Base-by-base conservation (phyloP, 768 basidiomycete genomes). In the Suillus spraguei region DNA sequence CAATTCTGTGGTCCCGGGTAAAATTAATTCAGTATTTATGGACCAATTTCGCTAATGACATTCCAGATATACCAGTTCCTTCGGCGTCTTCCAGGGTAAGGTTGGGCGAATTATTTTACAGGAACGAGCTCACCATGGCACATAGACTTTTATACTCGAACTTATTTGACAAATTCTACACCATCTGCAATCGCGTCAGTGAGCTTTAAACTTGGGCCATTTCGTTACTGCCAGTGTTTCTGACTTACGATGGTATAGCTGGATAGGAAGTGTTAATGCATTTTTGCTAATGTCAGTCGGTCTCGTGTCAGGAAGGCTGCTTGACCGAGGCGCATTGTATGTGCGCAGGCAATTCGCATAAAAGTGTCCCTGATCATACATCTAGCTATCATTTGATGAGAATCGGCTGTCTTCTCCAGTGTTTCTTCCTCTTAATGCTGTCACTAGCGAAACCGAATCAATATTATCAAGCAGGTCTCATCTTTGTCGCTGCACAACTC, bases 271-370 rank as follows among this genome's bases (percentile, higher is more conserved):
- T 56, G 74, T 79, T 5, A 82, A 85, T 61, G 67, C 83, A 2
- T 78, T 82, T 54, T 67, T 85, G 17, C 68, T 80, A 6, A 66
- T 85, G 22, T 77, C 79, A 0, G 74, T 76, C 41, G 83, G 84
- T 1, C 70, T 84, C 35, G 67, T 85, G 50, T 76, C 80, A 20
- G 85, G 85, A 4, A 77, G 79, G n/a, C 75, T 80, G 5, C 82
- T 82, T 65, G 86, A 86, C 60, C 75, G 70, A 13, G 86, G 85
- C 41, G 81, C 83, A 70, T 85, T 84, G 81, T 81, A 65, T 28
- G 79, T 61, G 17, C 38, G 20, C 16, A 7, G 42, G 44, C 7
- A 8, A 2, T 33, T 46, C 16, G 22, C 50, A 20, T 36, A 49
- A 24, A 38, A 5, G 22, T 3, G 5, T 22, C 17, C 20, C 24